phyloP scores from a whole-genome alignment of 2,329 filamentous ascomycete species.

The Aspergillus fumigatus region DNA sequence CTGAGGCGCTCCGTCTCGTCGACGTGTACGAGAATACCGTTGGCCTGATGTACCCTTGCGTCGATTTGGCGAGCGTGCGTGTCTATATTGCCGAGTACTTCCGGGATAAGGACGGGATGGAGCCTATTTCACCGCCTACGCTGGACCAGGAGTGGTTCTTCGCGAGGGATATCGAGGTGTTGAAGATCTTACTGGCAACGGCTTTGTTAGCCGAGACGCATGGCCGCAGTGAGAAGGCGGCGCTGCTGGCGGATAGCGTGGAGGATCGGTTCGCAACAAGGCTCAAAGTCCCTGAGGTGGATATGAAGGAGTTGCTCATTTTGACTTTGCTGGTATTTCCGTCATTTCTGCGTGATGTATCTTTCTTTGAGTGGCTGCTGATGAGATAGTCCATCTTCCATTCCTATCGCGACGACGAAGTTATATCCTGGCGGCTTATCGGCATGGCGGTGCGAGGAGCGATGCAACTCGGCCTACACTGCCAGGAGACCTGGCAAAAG shows the following conservation, averaged over 20 bases:
- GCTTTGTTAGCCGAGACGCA: slow-evolving; percentile 70
- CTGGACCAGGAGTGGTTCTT: slow-evolving; percentile 34
- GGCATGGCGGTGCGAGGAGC: slow-evolving; percentile 45
- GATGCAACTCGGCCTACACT: slow-evolving; percentile 48
- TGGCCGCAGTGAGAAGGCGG: slow-evolving; percentile 62
- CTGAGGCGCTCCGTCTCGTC: slow-evolving; percentile 73
- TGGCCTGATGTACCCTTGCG: slow-evolving; percentile 81
- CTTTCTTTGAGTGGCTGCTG: not conserved
- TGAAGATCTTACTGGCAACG: slow-evolving; percentile 77
- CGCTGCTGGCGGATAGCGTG: slow-evolving; percentile 30
- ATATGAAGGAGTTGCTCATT: slow-evolving; percentile 36
- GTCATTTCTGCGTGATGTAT: not conserved
- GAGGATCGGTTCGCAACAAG: slow-evolving; percentile 32
- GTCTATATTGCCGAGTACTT: slow-evolving; percentile 32
- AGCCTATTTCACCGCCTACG: not conserved
- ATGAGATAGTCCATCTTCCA: slow-evolving; percentile 30
- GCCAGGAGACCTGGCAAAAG: slow-evolving; percentile 39
- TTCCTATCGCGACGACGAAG: slow-evolving; percentile 46
- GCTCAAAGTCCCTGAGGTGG: slow-evolving; percentile 33
- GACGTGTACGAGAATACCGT: slow-evolving; percentile 80
- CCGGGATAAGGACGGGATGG: slow-evolving; percentile 4
- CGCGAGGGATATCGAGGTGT: slow-evolving; percentile 55
- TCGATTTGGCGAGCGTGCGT: slow-evolving; percentile 67
- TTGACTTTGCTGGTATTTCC: slow-evolving; percentile 25
- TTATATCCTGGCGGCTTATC: slow-evolving; percentile 47